A percentile compares a stretch with the other conserved stretches of the same genome.
phyloP scores from a whole-genome alignment of 768 basidiomycete species.

The Omphalotus guepiniiformis region DNA sequence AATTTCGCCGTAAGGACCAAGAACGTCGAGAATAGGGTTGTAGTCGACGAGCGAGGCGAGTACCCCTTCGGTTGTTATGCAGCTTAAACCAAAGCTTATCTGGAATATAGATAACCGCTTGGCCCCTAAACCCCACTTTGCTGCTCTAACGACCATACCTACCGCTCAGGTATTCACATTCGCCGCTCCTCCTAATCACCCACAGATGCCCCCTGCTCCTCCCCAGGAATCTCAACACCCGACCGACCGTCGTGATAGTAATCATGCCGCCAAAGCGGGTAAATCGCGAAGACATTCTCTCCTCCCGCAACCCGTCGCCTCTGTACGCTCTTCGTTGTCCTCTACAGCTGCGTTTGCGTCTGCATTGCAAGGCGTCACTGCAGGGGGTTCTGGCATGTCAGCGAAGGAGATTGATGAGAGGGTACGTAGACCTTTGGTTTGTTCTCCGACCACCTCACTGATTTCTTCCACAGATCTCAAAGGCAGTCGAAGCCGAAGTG shows the following conservation, averaged over 20 bases:
- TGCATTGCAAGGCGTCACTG: background rate
- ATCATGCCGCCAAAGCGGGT: too few species aligned
- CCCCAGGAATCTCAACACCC: too few species aligned
- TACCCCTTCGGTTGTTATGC: constrained; percentile 53
- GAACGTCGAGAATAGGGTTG: constrained; percentile 80
- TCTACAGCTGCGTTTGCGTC: background rate
- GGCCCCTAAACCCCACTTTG: constrained; percentile 57
- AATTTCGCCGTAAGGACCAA: constrained; percentile 89
- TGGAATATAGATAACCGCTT: constrained; percentile 71
- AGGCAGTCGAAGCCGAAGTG: constrained; percentile 72
- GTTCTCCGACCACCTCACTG: background rate
- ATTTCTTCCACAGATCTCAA: constrained; percentile 52
- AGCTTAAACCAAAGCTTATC: constrained; percentile 69
- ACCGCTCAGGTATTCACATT: too few species aligned
- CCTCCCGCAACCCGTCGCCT: too few species aligned
- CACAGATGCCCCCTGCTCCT: too few species aligned
- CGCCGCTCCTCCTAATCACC: too few species aligned
- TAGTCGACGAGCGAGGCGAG: constrained; percentile 36
- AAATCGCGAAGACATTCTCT: too few species aligned
- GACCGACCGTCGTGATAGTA: too few species aligned
- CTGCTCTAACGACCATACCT: too few species aligned
- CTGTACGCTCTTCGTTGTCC: too few species aligned
- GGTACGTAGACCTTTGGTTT: constrained; percentile 32
- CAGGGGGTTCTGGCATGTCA: constrained; percentile 38
- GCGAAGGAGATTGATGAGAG: constrained; percentile 76